These are phyloP conservation scores for Agastache rugosa DNA, from an alignment of 257 asterid genomes.

Conservation along the genomic window DNA sequence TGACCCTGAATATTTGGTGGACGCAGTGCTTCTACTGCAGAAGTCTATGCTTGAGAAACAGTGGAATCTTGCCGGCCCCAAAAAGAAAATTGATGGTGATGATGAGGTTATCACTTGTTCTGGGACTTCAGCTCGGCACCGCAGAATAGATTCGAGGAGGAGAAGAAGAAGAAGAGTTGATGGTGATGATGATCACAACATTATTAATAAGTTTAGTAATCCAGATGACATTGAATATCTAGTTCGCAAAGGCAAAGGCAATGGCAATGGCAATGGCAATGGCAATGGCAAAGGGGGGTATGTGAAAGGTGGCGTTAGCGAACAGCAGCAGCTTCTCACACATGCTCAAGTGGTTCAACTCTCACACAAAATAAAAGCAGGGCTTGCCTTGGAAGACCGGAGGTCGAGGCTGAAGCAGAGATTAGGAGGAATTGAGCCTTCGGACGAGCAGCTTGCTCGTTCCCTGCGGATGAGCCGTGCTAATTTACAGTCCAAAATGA, in stretches of 20 bases:
- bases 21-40: constrained; percentile 81
- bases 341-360: constrained; percentile 83
- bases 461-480: constrained; percentile 71
- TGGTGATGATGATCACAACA: neutral
- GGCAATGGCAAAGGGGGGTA: constrained; percentile 25
- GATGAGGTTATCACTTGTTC: constrained; percentile 56
- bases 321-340: constrained; percentile 72
- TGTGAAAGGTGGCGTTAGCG: constrained; percentile 66
- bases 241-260: too few species aligned
- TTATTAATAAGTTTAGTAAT: too few species aligned
- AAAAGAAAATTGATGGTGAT: constrained; percentile 29
- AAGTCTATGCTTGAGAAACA: constrained; percentile 93
- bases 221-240: too few species aligned
- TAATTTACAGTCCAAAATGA: constrained; percentile 58
- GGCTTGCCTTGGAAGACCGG: constrained; percentile 75
- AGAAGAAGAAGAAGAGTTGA: neutral
- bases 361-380: constrained; percentile 69
- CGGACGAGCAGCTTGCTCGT: constrained; percentile 89
- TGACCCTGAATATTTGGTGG: constrained; percentile 52
- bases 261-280: too few species aligned
- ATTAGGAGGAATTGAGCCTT: constrained; percentile 81
- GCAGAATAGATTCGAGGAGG: constrained; percentile 51
- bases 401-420: constrained; percentile 68
- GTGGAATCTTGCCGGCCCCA: constrained; percentile 71
- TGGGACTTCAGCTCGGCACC: constrained; percentile 74